phyloP scores from a whole-genome alignment of 176 grass and related monocot species.

The maize (Zea mays) region Zm-B73-REFERENCE-NAM-5.0 NC_050099.1:19114001-19114500 shows the following conservation, averaged over 20 bases:
- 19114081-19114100: conserved; percentile 76
- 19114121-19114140: conserved; percentile 63
- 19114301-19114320: conserved; percentile 65
- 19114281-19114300: conserved; percentile 60
- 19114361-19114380: neutral
- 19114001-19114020: neutral
- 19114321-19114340: conserved; percentile 79
- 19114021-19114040: neutral
- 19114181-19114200: conserved; percentile 14
- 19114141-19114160: conserved; percentile 80
- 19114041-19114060: conserved; percentile 80
- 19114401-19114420: neutral
- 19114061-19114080: conserved; percentile 96
- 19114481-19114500: conserved; percentile 84
- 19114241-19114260: conserved; percentile 67
- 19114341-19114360: neutral
- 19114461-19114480: conserved; percentile 9
- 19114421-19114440: conserved; percentile 10
- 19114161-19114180: conserved; percentile 40
- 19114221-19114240: conserved; percentile 68
- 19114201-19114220: conserved; percentile 21
- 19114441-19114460: neutral
- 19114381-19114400: neutral
- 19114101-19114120: conserved; percentile 67
- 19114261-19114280: conserved; percentile 67